Conservation (phyloP, 768 basidiomycete genomes). For the Amanita jacksonii region DNA sequence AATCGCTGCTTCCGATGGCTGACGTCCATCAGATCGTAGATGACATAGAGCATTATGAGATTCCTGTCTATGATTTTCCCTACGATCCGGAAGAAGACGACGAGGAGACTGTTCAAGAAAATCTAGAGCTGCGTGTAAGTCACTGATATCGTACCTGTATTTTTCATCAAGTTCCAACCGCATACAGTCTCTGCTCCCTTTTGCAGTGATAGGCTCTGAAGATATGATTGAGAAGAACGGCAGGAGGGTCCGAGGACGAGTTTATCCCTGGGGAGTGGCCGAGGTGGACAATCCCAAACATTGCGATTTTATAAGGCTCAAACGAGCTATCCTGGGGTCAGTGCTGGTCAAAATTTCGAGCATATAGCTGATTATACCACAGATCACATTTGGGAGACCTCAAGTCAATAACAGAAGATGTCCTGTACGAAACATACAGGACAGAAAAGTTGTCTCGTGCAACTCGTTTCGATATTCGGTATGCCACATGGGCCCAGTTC, state of each 20-base stretch:
- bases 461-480: constrained; percentile 50
- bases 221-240: constrained; percentile 79
- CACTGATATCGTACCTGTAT: background rate
- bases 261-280: constrained; percentile 90
- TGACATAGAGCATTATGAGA: constrained; percentile 83
- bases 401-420: constrained; percentile 76
- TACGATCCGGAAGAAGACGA: constrained; percentile 93
- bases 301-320: constrained; percentile 75
- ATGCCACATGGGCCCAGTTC: constrained; percentile 8
- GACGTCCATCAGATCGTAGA: constrained; percentile 63
- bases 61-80: constrained; percentile 91
- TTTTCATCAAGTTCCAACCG: background rate
- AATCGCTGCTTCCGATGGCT: background rate
- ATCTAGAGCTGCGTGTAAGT: constrained; percentile 73
- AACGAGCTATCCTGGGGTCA: constrained; percentile 64
- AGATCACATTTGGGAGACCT: constrained; percentile 80
- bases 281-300: constrained; percentile 90
- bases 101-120: constrained; percentile 84
- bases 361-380: constrained; percentile 7
- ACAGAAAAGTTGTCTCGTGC: constrained; percentile 80
- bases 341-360: constrained; percentile 16
- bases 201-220: constrained; percentile 83
- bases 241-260: constrained; percentile 66
- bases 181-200: constrained; percentile 57
- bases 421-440: constrained; percentile 81